Base-by-base conservation (phyloP, 306 rosid genomes). In the Morella rubra region DNA sequence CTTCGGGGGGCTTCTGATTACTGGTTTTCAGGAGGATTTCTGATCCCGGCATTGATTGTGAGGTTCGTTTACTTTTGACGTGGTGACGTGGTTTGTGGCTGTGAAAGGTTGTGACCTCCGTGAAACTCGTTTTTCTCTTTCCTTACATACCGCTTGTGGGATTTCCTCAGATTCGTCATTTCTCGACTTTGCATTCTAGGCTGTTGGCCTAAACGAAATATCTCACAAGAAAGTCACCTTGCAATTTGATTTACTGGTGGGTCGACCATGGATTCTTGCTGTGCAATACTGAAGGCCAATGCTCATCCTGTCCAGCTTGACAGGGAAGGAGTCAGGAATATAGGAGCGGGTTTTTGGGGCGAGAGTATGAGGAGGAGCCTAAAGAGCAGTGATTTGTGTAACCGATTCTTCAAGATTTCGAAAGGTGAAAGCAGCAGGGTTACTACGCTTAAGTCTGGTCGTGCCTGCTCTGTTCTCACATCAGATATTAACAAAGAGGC, bases 221-320 rank as follows among this genome's bases (percentile, higher is more conserved):
- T 68, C 55, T 56, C 49, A 59, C 58, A 27, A 74, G 46, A 82
- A 59, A 15, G 72, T 44, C 42, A 16, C 54, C 22, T 8, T 68
- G 70, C 73, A 44, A 40, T 78, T 62, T 65, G 45, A 32, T 72
- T 77, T 65, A 44, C 6, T 71, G 47, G 40, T 71, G 37, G 53
- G 69, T 74, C 42, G 59, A 19, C 67, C 70, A 91, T 90, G 91
- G 86, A 85, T 80, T 88, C 90, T 20, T 59, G 79, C 81, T 83
- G 82, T 82, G 86, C 85, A 19, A 59, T 85, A 12, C 42, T 87
- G 71, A 88, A 77, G 80, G 73, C 76, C 45, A 85, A 66, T 81
- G 77, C 65, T 69, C 56, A 76, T 54, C 81, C 82, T 3, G 42
- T 61, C 56, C 60, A 78, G 59, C 64, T 78, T 40, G 59, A 74